These are phyloP conservation scores for Persicaria maculosa DNA, from an alignment of 148 eudicot species.

Conservation along the genomic window DNA sequence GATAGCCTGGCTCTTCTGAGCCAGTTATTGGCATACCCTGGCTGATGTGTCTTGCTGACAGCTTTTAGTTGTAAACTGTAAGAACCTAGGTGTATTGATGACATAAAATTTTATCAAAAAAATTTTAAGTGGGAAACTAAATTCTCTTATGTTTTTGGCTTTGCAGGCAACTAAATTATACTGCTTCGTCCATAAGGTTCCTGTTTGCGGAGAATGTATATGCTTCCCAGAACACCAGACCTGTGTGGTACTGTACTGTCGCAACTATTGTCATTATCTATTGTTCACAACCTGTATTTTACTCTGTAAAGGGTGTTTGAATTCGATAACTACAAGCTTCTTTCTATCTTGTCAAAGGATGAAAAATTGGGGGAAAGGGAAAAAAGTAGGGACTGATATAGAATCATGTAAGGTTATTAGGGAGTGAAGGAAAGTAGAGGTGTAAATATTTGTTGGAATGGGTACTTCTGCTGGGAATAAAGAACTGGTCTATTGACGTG, in stretches of 20 bases:
- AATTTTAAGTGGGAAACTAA: neutral
- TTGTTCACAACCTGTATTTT: too few species aligned
- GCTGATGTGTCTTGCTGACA: too few species aligned
- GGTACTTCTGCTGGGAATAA: neutral
- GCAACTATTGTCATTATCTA: neutral
- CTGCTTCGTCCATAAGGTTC: slow-evolving; percentile 97
- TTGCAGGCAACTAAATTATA: slow-evolving; percentile 92
- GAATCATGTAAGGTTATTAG: neutral
- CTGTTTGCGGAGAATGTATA: slow-evolving; percentile 98
- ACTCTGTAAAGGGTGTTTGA: neutral
- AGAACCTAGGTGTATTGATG: neutral
- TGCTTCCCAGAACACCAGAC: slow-evolving; percentile 95
- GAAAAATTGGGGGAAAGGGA: neutral
- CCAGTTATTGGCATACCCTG: too few species aligned
- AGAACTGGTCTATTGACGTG: neutral
- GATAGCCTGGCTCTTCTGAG: neutral
- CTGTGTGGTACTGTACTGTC: slow-evolving; percentile 61
- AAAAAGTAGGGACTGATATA: too few species aligned
- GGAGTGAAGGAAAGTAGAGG: neutral
- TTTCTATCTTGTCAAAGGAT: neutral
- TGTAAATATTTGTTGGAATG: neutral
- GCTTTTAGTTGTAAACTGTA: neutral
- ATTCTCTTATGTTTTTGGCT: neutral
- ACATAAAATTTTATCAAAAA: neutral
- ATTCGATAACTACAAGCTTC: neutral